Conservation (phyloP, 352 stramenopile species). For the Phytopythium helicoides region DNA sequence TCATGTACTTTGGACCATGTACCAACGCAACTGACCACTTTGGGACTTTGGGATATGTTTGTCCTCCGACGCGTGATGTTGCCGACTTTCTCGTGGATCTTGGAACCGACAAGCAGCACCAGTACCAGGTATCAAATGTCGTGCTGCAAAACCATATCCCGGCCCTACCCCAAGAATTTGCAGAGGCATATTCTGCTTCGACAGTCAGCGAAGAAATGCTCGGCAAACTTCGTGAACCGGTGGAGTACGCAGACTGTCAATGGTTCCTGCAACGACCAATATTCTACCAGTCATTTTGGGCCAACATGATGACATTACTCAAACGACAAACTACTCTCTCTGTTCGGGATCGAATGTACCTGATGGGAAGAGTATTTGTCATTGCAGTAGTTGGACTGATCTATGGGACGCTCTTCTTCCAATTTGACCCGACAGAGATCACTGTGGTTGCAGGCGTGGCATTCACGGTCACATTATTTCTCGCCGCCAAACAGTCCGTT, state of each 20-base stretch:
- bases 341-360: conserved; percentile 30
- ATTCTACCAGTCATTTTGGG: conserved; percentile 44
- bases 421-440: conserved; percentile 34
- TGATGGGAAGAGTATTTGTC: conserved; percentile 34
- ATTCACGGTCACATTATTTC: conserved; percentile 78
- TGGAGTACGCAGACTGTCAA: conserved; percentile 14
- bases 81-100: conserved; percentile 49
- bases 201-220: background rate
- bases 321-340: conserved; percentile 75
- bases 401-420: conserved; percentile 39
- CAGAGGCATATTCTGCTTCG: no score
- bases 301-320: conserved; percentile 38
- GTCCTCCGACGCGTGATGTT: conserved; percentile 29
- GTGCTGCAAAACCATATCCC: conserved; percentile 10
- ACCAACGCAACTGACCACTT: conserved; percentile 33
- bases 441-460: conserved; percentile 65
- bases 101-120: conserved; percentile 30
- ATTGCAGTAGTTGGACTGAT: conserved; percentile 40
- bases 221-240: no score
- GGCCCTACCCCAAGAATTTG: no score
- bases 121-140: no score
- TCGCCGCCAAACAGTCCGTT: conserved; percentile 59
- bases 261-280: conserved; percentile 26
- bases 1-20: conserved; percentile 71
- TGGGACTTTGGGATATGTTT: conserved; percentile 34